Base-by-base conservation (phyloP, 116 monocot species). In the Papilionanthe hybrid region DNA sequence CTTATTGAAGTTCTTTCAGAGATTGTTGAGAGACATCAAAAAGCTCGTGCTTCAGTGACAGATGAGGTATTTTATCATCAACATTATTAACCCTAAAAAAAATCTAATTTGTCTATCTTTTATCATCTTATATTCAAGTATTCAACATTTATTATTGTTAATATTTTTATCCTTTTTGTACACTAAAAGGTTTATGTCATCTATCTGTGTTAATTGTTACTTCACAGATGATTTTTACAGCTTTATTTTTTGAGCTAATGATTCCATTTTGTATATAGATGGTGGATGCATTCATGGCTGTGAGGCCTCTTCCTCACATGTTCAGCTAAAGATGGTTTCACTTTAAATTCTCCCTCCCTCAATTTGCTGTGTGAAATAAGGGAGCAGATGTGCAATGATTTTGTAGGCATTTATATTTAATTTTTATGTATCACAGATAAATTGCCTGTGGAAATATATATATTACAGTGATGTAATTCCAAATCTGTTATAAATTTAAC, bases 1-100 rank as follows among this genome's bases (percentile, higher is more conserved):
- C 94, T 94, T 7, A 85, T 91, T 79, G 87, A 93, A 69, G 89
- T 93, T 44, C 91, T 99, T 25, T 88, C 93, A 18, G 90, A 90
- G 18, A 77, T 99, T 77, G 98, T 99, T 30, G 91, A 93, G 80
- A 87, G 91, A 72, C 98, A 98, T 79, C 86, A 79, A 28, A 87
- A 83, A 48, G 92, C 93, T 78, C 80, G 98, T 12, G 91, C 92
- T 67, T 75, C 83, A 60, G 91, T 94, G 22, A 88, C 91, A 41
- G 93, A 99, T 1, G 93, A 94, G 91, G 95, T 95, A 82, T 66
- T 58, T 57, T 7, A 42, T 29, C 23, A n/a, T n/a, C n/a, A n/a
- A n/a, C n/a, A n/a, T n/a, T n/a, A n/a, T n/a, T n/a, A n/a, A n/a
- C n/a, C n/a, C n/a, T n/a, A n/a, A n/a, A n/a, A n/a, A n/a, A n/a